Percentiles rank a stretch among this genome's conserved stretches.
These are phyloP conservation scores for Debaryomycetaceae sp. DNA, from an alignment of 1,139 yeast genomes.

Conservation along the genomic window DNA sequence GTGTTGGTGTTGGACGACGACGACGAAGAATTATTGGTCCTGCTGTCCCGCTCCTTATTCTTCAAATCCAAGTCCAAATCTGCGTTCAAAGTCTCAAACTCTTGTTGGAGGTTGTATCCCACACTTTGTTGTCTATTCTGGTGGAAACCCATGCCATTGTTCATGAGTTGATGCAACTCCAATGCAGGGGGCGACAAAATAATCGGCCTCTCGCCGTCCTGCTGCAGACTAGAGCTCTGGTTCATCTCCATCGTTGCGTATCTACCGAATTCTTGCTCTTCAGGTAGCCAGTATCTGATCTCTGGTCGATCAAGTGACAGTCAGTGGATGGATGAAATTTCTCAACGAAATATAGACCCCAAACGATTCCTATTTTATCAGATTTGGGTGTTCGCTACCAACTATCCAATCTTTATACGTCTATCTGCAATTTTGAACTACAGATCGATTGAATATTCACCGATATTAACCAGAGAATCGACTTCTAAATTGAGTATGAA, in stretches of 20 bases:
- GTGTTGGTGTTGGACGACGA: conserved; percentile 3
- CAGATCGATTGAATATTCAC: background rate
- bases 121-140: conserved; percentile 39
- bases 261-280: background rate
- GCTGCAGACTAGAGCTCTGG: conserved; percentile 3
- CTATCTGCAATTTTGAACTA: background rate
- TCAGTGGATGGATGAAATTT: background rate
- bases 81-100: conserved; percentile 44
- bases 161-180: conserved; percentile 13
- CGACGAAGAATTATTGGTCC: conserved; percentile 4
- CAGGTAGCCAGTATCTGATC: background rate
- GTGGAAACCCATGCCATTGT: conserved; percentile 12
- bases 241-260: conserved; percentile 2
- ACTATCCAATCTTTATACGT: background rate
- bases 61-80: conserved; percentile 46
- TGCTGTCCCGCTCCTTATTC: conserved; percentile 9
- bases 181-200: conserved; percentile 42
- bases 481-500: background rate
- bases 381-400: too few relatives aligned
- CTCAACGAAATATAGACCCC: background rate
- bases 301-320: background rate
- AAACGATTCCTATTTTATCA: too few relatives aligned
- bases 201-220: conserved; percentile 29
- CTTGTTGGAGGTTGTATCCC: conserved; percentile 45
- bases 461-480: background rate